phyloP scores from a whole-genome alignment of 345 rosid species.

The Erysimum cheiranthoides region DNA sequence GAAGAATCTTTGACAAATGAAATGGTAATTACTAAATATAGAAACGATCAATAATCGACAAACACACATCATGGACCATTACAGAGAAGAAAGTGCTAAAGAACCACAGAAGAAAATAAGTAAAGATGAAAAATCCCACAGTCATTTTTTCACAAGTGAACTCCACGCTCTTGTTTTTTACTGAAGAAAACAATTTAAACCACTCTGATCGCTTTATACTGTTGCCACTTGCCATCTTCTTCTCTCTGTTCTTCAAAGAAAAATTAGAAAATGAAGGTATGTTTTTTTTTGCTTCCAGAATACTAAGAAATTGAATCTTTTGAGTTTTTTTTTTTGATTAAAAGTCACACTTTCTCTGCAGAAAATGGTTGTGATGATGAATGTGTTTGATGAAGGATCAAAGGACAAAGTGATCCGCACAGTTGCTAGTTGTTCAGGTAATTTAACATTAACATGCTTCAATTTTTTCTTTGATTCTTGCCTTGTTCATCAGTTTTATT shows the following conservation, averaged over 20 bases:
- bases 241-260: neutral
- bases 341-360: constrained; percentile 38
- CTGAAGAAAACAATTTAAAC: neutral
- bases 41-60: constrained; percentile 8
- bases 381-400: constrained; percentile 55
- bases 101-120: constrained; percentile 10
- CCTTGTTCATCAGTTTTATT: neutral
- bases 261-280: constrained; percentile 33
- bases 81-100: constrained; percentile 1
- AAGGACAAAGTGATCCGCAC: constrained; percentile 61
- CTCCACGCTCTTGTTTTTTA: constrained; percentile 25
- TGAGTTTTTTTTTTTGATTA: neutral
- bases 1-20: constrained; percentile 24
- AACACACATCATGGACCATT: constrained; percentile 19
- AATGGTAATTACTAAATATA: constrained; percentile 10
- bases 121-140: neutral
- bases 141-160: constrained; percentile 20
- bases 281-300: neutral
- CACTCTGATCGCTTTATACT: neutral
- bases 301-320: neutral
- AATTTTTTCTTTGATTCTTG: neutral
- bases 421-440: constrained; percentile 61
- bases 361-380: constrained; percentile 70
- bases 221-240: neutral
- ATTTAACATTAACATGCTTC: neutral